Evolutionary conservation across 2,329 filamentous ascomycete species (phyloP).

Genomic region (Aspergillus arachidicola): DNA sequence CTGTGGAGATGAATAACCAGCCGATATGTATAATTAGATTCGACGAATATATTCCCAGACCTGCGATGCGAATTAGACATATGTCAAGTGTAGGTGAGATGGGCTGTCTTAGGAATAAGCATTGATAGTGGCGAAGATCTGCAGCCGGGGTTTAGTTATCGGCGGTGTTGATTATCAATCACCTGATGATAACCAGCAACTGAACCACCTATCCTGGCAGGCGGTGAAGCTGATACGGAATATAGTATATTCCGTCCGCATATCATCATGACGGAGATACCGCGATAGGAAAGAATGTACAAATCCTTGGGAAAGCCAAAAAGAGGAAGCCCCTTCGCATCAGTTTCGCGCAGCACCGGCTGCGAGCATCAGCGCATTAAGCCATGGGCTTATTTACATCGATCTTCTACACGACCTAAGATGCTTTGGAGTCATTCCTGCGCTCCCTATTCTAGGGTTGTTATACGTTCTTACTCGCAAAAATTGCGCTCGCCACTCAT

Average conservation of each 20-base stretch:
- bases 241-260: slow-evolving; percentile 13
- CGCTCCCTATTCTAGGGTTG: slow-evolving; percentile 35
- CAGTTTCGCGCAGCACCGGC: slow-evolving; percentile 17
- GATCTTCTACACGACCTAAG: slow-evolving; percentile 7
- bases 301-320: slow-evolving; percentile 7
- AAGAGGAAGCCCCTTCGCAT: neutral
- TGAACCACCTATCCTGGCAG: neutral
- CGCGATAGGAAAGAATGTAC: slow-evolving; percentile 24
- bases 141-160: slow-evolving; percentile 11
- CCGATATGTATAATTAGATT: neutral
- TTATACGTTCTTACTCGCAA: slow-evolving; percentile 28
- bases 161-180: slow-evolving; percentile 8
- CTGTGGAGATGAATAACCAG: neutral
- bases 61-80: neutral
- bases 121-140: slow-evolving; percentile 7
- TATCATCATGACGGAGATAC: slow-evolving; percentile 17
- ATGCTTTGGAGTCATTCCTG: slow-evolving; percentile 33
- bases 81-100: neutral
- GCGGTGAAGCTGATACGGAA: slow-evolving; percentile 18
- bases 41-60: neutral
- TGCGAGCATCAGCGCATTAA: slow-evolving; percentile 23
- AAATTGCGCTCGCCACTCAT: slow-evolving; percentile 26
- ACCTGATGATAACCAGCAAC: slow-evolving; percentile 16
- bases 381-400: slow-evolving; percentile 20
- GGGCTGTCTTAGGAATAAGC: neutral